Base-by-base conservation (phyloP, 441 rosid species). In the Croton laevigatus region DNA sequence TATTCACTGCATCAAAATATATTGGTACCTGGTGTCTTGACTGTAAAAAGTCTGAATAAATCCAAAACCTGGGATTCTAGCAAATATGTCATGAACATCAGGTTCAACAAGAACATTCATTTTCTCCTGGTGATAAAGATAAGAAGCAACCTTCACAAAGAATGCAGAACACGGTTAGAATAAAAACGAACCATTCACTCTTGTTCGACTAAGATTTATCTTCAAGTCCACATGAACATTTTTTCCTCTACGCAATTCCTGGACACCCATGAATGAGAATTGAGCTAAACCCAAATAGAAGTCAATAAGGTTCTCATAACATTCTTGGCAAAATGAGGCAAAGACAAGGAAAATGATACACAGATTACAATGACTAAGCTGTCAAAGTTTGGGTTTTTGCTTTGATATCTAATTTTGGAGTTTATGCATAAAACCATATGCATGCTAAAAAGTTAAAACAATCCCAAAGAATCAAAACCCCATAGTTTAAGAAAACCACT, bases 41-140 rank as follows among this genome's bases (percentile, higher is more conserved):
- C 87, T 91, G 79, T 94, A 94, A 81, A 94, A 94, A 57, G 99
- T 94, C 78, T 92, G 99, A 77, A 94, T 87, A 82, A 90, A 94
- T 61, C 99, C 98, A 76, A 92, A 94, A 66, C 99, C 99, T 1
- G 99, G 98, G 75, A 92, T 92, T 85, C 97, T 88, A 76, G 99
- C 97, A 83, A 94, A 91, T 79, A 92, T 76, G 78, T 94, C 99
- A 60, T 94, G 99, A 59, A 94, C 97, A 59, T 94, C 97, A 71
- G 97, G 99, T 85, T 94, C 99, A 78, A 94, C 99, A 49, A 91
- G 86, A 72, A 92, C 89, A 87, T 87, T 90, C 99, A 94, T 92
- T 76, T 88, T 89, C 85, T 94, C 97, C 82, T 90, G 90, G 85
- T 92, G 84, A 79, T 88, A 85, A 83, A 94, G 83, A 86, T 84